Base-by-base conservation (phyloP, 257 asterid species). In the Primulina tabacum region DNA sequence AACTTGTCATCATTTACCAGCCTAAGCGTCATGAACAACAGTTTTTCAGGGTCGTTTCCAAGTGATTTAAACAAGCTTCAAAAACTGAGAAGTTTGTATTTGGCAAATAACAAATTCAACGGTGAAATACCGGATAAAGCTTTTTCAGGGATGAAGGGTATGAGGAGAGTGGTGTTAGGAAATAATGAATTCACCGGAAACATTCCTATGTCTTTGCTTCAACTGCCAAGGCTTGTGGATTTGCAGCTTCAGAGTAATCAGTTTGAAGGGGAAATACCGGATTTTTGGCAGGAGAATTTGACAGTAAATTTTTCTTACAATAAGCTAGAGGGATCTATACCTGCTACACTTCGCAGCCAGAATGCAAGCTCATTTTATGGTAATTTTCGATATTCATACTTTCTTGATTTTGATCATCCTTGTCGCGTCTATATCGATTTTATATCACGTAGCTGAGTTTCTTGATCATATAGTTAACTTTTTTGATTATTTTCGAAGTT, bases 11-110 rank as follows among this genome's bases (percentile, higher is more conserved):
- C 76, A 7, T 14, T 71, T 50, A 16, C 16, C 60, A 80, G 75
- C 69, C 67, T 89, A n/a, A 87, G 95, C 52, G 73, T 87, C 2
- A 84, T 77, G 82, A 71, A 73, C 37, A 89, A 89, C 65, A 75
- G 59, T 50, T 87, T 89, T 2, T 65, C 81, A 0, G 92, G 89
- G 6, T 75, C 79, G 2, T 43, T 89, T 37, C 92, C 92, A 0
- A 26, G 64, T 8, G 75, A 67, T 1, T 10, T 87, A 12, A 76
- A 52, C 73, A 82, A 75, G 79, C 81, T 87, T 7, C 67, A 64
- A 7, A 69, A 74, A 24, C 72, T 87, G 65, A 78, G 96, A 60
- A 74, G 79, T 12, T n/a, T 89, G 59, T 85, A 76, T 60, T 62
- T 89, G 87, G 74, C 90, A 4, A 61, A 78, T 37, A 89, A 89